Base-by-base conservation (phyloP, 225 moss, liverwort and hornwort species). In the Bryum argenteum region DNA sequence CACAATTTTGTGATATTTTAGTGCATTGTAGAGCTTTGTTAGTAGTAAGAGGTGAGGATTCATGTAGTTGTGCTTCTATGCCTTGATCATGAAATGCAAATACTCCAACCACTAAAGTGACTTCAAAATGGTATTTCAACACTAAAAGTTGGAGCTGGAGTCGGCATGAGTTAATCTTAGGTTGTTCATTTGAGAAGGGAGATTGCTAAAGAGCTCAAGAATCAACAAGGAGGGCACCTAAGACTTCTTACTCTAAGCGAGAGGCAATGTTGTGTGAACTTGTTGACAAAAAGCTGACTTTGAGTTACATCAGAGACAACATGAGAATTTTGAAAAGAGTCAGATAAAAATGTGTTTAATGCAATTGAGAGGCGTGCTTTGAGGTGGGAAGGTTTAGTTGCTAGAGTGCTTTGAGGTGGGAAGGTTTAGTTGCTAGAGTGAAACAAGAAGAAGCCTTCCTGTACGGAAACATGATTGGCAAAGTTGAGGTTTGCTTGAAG, bases 301-400 rank as follows among this genome's bases (percentile, higher is more conserved):
- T 0, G 3, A 50, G n/a, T 0, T 50, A 13, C 33, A 28, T 4
- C 3, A 4, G 2, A 3, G 2, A 47, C 0, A 18, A 0, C 3
- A n/a, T 23, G 17, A 17, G 14, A 10, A 17, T 1, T 24, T 24
- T 7, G 6, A 56, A 5, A 14, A 3, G 22, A 68, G 3, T 5
- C 1, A 37, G 0, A 15, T 58, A 45, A 70, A 58, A 2, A 37
- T 7, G 2, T 39, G 38, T 53, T 2, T 3, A 13, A 67, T 6
- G 14, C 20, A 1, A 67, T 14, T 1, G 0, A 18, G 0, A 54
- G 20, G 4, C 1, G 0, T 54, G 21, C 18, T 38, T 54, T 66
- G n/a, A 52, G 11, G 9, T 1, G 1, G 1, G 52, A 2, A 0
- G n/a, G 13, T 52, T 0, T 67, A 39, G n/a, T n/a, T n/a, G n/a